A percentile compares a stretch with the other conserved stretches of the same genome.
phyloP scores from a whole-genome alignment of 495 filamentous ascomycete species.

The Aspergillus sparsus region DNA sequence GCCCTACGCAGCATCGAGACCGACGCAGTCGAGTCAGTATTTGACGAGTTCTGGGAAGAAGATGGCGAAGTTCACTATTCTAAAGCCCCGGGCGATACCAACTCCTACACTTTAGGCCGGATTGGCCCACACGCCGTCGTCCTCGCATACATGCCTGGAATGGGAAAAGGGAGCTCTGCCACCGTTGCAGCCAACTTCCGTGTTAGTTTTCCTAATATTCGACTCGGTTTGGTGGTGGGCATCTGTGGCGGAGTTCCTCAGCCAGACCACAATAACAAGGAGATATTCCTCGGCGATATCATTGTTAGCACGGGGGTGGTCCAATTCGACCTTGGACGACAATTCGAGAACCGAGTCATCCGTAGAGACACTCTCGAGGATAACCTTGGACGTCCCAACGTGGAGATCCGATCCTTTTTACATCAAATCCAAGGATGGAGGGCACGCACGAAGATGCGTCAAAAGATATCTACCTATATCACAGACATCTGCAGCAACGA shows the following conservation, averaged over 20 bases:
- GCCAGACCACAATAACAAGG: constrained; percentile 1
- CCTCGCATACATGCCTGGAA: constrained; percentile 25
- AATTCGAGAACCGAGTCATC: constrained; percentile 21
- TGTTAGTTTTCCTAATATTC: constrained; percentile 24
- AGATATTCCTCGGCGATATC: constrained; percentile 45
- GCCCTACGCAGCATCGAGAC: neutral
- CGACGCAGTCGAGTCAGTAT: constrained; percentile 4
- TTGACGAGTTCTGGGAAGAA: constrained; percentile 21
- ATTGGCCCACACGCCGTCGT: constrained; percentile 33
- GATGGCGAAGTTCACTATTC: constrained; percentile 11
- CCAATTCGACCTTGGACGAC: constrained; percentile 38
- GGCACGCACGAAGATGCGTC: no score
- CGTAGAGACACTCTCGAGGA: constrained; percentile 28
- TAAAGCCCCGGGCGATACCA: constrained; percentile 24
- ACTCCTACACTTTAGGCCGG: constrained; percentile 31
- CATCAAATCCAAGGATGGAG: neutral
- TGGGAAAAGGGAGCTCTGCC: constrained; percentile 27
- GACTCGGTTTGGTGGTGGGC: constrained; percentile 32
- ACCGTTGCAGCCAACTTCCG: constrained; percentile 22
- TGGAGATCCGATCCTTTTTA: constrained; percentile 4
- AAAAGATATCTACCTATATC: no score
- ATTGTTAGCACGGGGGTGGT: constrained; percentile 40
- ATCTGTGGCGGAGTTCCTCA: constrained; percentile 34
- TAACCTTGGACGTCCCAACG: constrained; percentile 24
- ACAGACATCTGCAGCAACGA: no score